phyloP scores from a whole-genome alignment of 2,329 filamentous ascomycete genomes.

The Rhinocladiella similis region DNA sequence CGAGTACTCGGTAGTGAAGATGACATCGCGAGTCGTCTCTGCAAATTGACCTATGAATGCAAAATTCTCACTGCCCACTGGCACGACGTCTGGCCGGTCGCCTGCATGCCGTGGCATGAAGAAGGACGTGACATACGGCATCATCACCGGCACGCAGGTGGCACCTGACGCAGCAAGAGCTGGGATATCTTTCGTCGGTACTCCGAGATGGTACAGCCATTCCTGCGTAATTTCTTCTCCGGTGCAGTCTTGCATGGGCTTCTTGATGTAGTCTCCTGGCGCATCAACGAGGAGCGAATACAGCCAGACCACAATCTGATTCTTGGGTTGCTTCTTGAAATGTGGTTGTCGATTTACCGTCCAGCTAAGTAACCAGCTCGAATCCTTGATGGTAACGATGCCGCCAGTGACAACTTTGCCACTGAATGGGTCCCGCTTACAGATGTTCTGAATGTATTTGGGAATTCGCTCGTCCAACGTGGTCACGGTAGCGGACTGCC shows the following conservation, averaged over 20 bases:
- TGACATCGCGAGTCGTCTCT: constrained; percentile 41
- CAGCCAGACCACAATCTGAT: constrained; percentile 42
- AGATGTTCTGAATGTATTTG: constrained; percentile 35
- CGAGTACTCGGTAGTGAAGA: constrained; percentile 43
- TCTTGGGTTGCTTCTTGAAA: constrained; percentile 39
- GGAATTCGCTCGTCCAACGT: constrained; percentile 14
- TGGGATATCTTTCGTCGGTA: constrained; percentile 35
- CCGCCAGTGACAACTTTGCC: constrained; percentile 37
- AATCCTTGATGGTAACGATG: constrained; percentile 42
- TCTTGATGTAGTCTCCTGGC: constrained; percentile 40
- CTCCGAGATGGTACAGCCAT: constrained; percentile 40
- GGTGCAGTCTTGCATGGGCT: constrained; percentile 43
- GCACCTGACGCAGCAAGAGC: constrained; percentile 31
- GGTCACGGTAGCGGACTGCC: constrained; percentile 46
- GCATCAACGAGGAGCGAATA: constrained; percentile 42
- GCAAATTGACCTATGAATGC: constrained; percentile 46
- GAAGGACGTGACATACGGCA: constrained; percentile 42
- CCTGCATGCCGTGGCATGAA: constrained; percentile 38
- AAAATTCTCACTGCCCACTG: constrained; percentile 39
- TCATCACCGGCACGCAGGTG: constrained; percentile 39
- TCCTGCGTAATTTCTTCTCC: constrained; percentile 44
- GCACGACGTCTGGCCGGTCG: constrained; percentile 43
- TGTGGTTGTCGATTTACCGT: constrained; percentile 45
- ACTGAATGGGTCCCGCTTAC: constrained; percentile 34
- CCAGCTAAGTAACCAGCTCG: constrained; percentile 43